A percentile compares a stretch with the other conserved stretches of the same genome.
phyloP scores from a whole-genome alignment of 495 filamentous ascomycete species.

The Hyaloscypha hepaticicola region DNA sequence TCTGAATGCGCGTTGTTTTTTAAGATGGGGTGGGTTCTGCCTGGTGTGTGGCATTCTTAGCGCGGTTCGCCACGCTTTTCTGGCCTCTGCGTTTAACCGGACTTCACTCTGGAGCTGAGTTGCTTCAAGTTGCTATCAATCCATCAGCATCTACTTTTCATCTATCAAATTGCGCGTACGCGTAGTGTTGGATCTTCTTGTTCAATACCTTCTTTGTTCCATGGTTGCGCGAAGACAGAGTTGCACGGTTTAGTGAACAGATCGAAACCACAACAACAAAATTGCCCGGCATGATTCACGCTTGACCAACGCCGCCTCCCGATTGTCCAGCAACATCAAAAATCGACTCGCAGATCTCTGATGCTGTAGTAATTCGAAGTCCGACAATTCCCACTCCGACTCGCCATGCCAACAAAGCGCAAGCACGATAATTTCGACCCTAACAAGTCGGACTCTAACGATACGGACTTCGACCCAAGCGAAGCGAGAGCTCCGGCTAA shows the following conservation, averaged over 20 bases:
- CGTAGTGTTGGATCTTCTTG: neutral
- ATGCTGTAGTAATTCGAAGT: neutral
- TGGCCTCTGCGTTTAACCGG: neutral
- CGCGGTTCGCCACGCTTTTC: neutral
- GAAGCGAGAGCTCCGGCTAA: slow-evolving; percentile 46
- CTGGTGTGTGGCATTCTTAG: neutral
- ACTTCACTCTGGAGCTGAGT: neutral
- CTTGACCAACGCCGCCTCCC: slow-evolving; percentile 13
- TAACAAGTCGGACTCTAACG: slow-evolving; percentile 81
- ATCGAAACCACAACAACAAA: neutral
- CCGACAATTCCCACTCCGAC: neutral
- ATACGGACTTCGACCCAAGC: slow-evolving; percentile 69
- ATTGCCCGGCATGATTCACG: slow-evolving; percentile 24
- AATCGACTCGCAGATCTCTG: neutral
- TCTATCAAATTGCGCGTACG: neutral
- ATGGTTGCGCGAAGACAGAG: neutral
- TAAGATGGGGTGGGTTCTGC: neutral
- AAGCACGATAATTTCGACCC: slow-evolving; percentile 74
- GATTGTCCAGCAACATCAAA: neutral
- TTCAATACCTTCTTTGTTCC: neutral
- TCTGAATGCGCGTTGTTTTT: neutral
- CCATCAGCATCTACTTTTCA: neutral
- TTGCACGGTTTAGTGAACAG: neutral
- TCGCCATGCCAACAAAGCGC: slow-evolving; percentile 52
- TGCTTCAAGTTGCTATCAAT: neutral